Evolutionary conservation across 2,329 filamentous ascomycete genomes (phyloP).

Genomic region (Fusarium solani-melongenae): DNA sequence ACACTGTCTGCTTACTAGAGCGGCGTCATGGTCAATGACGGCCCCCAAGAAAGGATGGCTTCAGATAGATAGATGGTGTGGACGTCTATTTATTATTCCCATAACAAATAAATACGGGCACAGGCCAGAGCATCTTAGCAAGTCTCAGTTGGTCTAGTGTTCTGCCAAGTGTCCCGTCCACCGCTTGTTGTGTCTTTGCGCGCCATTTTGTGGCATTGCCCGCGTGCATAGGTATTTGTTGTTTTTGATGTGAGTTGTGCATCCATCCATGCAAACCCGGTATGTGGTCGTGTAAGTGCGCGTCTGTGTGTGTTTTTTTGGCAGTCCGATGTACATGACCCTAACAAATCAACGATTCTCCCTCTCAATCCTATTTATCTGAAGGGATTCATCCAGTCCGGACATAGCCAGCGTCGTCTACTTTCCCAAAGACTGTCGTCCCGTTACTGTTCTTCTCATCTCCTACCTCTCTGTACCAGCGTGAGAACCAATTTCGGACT

Average conservation of each 20-base stretch:
- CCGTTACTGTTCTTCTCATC: not conserved
- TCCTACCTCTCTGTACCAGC: not conserved
- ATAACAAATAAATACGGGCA: not conserved
- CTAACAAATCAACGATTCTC: not conserved
- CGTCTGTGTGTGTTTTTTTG: not conserved
- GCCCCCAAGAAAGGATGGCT: not conserved
- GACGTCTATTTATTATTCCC: not conserved
- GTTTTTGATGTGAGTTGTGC: conserved; percentile 23
- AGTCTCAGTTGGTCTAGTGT: not conserved
- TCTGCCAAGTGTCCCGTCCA: not conserved
- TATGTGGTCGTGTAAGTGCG: conserved; percentile 2
- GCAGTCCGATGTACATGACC: not conserved
- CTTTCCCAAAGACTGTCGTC: not conserved
- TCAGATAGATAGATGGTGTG: not conserved
- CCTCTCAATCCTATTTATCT: not conserved
- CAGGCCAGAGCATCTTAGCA: not conserved
- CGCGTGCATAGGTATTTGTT: conserved; percentile 28
- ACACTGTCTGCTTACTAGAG: conserved; percentile 8
- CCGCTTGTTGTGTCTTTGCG: conserved; percentile 14
- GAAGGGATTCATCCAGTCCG: not conserved
- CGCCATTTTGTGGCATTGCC: conserved; percentile 21
- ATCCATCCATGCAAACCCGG: conserved; percentile 11
- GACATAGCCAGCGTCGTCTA: not conserved
- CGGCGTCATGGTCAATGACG: conserved; percentile 21
- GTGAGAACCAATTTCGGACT: conserved; percentile 2